Conservation (phyloP, 2,329 filamentous ascomycete genomes). For the Tolypocladium endophyticum region DNA sequence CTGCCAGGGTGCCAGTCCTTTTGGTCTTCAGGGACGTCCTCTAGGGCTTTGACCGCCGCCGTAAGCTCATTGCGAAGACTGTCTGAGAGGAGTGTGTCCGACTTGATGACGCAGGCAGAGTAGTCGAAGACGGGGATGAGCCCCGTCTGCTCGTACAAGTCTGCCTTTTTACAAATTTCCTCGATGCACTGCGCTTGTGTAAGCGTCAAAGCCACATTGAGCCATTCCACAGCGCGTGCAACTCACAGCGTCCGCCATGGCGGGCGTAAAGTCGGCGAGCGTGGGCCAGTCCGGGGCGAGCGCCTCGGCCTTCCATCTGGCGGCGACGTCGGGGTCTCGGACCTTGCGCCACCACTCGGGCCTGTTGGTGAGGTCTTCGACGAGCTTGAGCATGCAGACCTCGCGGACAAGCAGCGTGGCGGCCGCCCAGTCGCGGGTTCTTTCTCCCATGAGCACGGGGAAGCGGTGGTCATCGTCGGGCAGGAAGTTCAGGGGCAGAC, state of each 20-base stretch:
- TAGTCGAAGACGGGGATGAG: constrained; percentile 23
- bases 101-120: constrained; percentile 21
- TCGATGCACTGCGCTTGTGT: constrained; percentile 15
- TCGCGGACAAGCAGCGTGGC: constrained; percentile 17
- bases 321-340: constrained; percentile 12
- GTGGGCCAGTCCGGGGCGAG: constrained; percentile 17
- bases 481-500: constrained; percentile 10
- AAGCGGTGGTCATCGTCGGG: constrained; percentile 5
- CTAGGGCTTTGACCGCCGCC: constrained; percentile 32
- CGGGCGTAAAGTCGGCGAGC: constrained; percentile 14
- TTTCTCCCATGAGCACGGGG: constrained; percentile 9
- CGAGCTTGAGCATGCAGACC: constrained; percentile 19
- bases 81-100: constrained; percentile 16
- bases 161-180: constrained; percentile 22
- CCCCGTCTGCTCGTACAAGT: constrained; percentile 19
- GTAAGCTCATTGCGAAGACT: constrained; percentile 25
- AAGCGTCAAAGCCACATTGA: neutral
- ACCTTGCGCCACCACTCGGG: constrained; percentile 24
- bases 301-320: constrained; percentile 19
- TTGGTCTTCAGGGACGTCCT: constrained; percentile 34
- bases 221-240: neutral
- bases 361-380: constrained; percentile 23
- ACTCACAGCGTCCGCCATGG: constrained; percentile 20
- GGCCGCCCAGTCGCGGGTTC: constrained; percentile 13
- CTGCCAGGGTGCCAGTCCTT: constrained; percentile 54